Conservation (phyloP, 768 basidiomycete species). For the Phylloporus scabripes region DNA sequence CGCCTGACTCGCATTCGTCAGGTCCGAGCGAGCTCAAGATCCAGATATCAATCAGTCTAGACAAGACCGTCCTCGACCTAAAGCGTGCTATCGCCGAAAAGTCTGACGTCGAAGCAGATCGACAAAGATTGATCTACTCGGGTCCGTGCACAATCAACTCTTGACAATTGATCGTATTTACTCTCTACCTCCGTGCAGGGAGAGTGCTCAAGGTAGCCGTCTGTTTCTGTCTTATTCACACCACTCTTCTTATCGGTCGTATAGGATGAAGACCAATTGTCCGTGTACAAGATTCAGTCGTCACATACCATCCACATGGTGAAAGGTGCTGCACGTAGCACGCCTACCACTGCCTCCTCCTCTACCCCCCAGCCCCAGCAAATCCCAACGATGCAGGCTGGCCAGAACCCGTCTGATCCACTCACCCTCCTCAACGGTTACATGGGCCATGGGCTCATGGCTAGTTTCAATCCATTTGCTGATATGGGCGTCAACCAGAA, state of each 20-base stretch:
- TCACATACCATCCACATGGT: constrained; percentile 92
- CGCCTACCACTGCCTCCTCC: constrained; percentile 32
- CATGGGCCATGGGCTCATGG: constrained; percentile 72
- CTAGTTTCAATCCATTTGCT: constrained; percentile 87
- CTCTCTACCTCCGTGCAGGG: constrained; percentile 34
- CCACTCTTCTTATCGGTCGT: constrained; percentile 6
- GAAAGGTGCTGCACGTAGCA: constrained; percentile 62
- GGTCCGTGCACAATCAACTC: constrained; percentile 41
- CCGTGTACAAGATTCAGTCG: constrained; percentile 86
- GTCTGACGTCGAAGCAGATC: constrained; percentile 79
- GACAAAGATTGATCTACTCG: constrained; percentile 90
- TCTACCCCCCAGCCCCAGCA: constrained; percentile 37
- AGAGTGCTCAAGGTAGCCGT: constrained; percentile 62
- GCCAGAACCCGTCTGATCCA: constrained; percentile 84
- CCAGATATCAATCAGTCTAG: constrained; percentile 71
- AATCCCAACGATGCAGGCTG: constrained; percentile 83
- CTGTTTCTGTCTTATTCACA: neutral
- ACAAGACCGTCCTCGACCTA: constrained; percentile 85
- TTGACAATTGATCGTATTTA: neutral
- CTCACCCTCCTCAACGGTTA: constrained; percentile 78
- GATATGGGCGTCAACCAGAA: constrained; percentile 87
- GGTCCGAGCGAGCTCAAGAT: constrained; percentile 93
- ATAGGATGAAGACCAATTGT: constrained; percentile 78
- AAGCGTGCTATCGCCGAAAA: constrained; percentile 85
- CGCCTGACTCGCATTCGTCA: constrained; percentile 21